A percentile compares a stretch with the other conserved stretches of the same genome.
phyloP scores from a whole-genome alignment of 768 basidiomycete genomes.

The Russula vinacea region DNA sequence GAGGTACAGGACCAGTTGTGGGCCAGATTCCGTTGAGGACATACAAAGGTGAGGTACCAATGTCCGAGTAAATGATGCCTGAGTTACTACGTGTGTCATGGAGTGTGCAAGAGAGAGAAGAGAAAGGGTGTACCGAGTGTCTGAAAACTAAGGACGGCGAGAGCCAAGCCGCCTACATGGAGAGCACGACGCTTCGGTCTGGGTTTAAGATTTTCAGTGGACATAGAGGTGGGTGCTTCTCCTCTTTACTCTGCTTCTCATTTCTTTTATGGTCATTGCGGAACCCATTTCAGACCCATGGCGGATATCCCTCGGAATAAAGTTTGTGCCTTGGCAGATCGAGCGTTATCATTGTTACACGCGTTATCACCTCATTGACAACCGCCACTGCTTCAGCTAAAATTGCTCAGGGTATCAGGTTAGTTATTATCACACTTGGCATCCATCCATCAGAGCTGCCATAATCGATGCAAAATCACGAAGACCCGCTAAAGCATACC shows the following conservation, averaged over 20 bases:
- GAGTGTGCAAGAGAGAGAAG: not conserved
- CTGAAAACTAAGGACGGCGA: conserved; percentile 37
- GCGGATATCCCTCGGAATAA: conserved; percentile 24
- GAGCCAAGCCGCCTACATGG: conserved; percentile 24
- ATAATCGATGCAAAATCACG: too few species aligned
- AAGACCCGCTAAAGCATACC: too few species aligned
- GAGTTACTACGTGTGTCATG: conserved; percentile 10
- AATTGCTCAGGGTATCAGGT: too few species aligned
- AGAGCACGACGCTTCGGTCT: conserved; percentile 1
- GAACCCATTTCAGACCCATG: not conserved
- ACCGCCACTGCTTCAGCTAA: too few species aligned
- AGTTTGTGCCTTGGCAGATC: not conserved
- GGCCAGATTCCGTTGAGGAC: conserved; percentile 65
- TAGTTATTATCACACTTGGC: too few species aligned
- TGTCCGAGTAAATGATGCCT: conserved; percentile 46
- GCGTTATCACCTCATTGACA: too few species aligned
- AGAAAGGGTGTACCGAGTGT: conserved; percentile 32
- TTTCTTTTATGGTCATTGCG: not conserved
- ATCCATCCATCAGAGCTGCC: too few species aligned
- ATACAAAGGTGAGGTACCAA: conserved; percentile 61
- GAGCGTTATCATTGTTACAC: too few species aligned
- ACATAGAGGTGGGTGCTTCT: not conserved
- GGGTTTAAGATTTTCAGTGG: not conserved
- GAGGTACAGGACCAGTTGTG: conserved; percentile 44
- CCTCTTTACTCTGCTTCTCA: not conserved